Evolutionary conservation across 2,329 filamentous ascomycete genomes (phyloP), one percentile per base, ranked within the genome.

Genomic region (Neonectria ditissima): DNA sequence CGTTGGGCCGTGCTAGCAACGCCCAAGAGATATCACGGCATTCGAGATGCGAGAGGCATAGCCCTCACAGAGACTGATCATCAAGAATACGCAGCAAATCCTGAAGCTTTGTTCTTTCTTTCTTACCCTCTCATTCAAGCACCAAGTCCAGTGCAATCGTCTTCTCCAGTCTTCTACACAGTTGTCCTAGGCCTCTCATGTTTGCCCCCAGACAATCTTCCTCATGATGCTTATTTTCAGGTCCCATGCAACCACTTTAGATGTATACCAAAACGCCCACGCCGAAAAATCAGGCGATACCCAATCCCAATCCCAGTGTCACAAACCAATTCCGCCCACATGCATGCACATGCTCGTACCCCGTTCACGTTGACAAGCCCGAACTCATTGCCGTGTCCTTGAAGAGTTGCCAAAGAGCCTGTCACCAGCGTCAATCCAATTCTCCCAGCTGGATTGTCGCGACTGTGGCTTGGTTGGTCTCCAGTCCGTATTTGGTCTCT

Each of bases 401-500:
- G 50, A 58, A 48, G 71, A 61, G 24, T 63, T 56, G 34, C 62
- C 62, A 54, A 73, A 72, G 26, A 71, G 59, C 37, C 50, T 72
- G 22, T 73, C 71, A 10, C 71, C 71, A 22, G 71, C 71, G 41
- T 67, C 55, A 44, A 55, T 71, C 71, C 71, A 73, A 39, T 60
- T 55, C 41, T 71, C 65, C n/a, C 68, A 65, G 28, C 58, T 72
- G 11, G 63, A 65, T 48, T 70, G 65, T 11, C 69, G 69, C 41
- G 28, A 32, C 14, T 39, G 50, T 7, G n/a, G n/a, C 63, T 72
- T 50, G 57, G 63, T 22, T 58, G 65, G 63, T 52, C 54, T 65
- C 41, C 59, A 59, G 10, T 62, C 50, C n/a, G 39, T 44, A 39
- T 63, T 59, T 44, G 20, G 14, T 37, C 20, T 60, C 18, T 32